These are phyloP conservation scores for Lonicera japonica DNA, from an alignment of 129 eudicot species.

Conservation along the genomic window DNA sequence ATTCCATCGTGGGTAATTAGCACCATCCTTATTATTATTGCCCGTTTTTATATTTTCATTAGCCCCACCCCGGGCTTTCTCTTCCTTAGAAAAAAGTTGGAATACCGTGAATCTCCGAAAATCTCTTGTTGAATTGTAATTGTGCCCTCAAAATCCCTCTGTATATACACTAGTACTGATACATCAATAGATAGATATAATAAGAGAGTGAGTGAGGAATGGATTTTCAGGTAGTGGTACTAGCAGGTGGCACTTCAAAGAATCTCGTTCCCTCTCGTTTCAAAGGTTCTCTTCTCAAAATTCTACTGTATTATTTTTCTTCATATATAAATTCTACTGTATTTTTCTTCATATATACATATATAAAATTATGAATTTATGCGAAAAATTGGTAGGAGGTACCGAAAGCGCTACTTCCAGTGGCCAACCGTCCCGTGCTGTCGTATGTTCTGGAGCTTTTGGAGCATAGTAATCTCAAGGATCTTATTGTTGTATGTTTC, in stretches of 20 bases:
- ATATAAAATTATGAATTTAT: not conserved
- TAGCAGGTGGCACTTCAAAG: conserved; percentile 90
- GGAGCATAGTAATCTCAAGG: conserved; percentile 70
- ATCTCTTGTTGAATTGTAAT: no score
- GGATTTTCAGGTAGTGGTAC: conserved; percentile 96
- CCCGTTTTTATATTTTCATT: no score
- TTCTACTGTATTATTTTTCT: not conserved
- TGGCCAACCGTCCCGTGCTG: conserved; percentile 83
- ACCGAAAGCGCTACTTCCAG: conserved; percentile 90
- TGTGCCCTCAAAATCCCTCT: no score
- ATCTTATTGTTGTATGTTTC: conserved; percentile 71
- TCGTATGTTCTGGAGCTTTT: conserved; percentile 78
- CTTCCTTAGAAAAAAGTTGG: no score
- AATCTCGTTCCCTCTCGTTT: conserved; percentile 76
- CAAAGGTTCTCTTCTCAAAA: conserved; percentile 56
- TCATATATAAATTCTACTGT: not conserved
- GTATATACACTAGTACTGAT: no score
- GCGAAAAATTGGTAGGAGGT: conserved; percentile 52
- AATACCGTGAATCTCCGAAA: no score
- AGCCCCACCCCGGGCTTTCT: no score
- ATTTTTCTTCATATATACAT: not conserved
- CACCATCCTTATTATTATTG: no score
- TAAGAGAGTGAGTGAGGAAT: no score
- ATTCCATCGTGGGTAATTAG: no score
- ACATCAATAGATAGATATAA: no score